Conservation (phyloP, 306 rosid genomes). For the Dalbergia oliveri region DNA sequence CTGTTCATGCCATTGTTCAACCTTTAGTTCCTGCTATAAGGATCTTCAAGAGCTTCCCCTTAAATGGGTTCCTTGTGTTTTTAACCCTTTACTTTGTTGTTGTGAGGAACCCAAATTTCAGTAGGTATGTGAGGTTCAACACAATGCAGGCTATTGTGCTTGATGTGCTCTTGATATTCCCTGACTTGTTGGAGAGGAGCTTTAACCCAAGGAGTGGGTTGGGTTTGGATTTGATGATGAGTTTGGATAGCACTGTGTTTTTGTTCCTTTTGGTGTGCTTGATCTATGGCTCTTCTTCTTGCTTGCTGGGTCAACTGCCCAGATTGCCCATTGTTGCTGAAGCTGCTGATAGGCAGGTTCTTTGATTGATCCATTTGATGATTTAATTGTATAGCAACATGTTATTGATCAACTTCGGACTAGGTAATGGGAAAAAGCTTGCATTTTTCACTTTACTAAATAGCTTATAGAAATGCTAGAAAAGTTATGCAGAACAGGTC, state of each 20-base stretch:
- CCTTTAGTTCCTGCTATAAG: constrained; percentile 87
- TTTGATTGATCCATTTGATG: constrained; percentile 46
- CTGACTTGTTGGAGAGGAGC: constrained; percentile 88
- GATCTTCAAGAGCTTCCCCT: constrained; percentile 90
- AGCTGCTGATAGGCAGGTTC: constrained; percentile 97
- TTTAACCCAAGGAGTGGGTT: constrained; percentile 82
- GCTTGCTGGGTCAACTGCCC: constrained; percentile 87
- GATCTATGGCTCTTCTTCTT: constrained; percentile 90
- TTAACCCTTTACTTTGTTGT: constrained; percentile 91
- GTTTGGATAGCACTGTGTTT: constrained; percentile 94
- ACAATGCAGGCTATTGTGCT: constrained; percentile 97
- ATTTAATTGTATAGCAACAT: constrained; percentile 49
- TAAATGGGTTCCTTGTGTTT: constrained; percentile 82
- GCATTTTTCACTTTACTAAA: constrained; percentile 19
- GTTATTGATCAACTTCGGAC: constrained; percentile 13
- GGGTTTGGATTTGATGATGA: constrained; percentile 91
- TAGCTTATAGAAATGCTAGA: constrained; percentile 24
- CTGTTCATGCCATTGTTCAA: constrained; percentile 71
- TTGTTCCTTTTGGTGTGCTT: constrained; percentile 80
- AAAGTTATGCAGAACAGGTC: constrained; percentile 28
- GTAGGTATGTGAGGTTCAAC: constrained; percentile 92
- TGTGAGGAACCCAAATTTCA: constrained; percentile 88
- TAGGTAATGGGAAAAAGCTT: constrained; percentile 22
- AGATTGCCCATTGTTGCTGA: constrained; percentile 97
- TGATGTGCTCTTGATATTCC: constrained; percentile 89